Base-by-base conservation (phyloP, 306 rosid species). In the Vigna trinervia region DNA sequence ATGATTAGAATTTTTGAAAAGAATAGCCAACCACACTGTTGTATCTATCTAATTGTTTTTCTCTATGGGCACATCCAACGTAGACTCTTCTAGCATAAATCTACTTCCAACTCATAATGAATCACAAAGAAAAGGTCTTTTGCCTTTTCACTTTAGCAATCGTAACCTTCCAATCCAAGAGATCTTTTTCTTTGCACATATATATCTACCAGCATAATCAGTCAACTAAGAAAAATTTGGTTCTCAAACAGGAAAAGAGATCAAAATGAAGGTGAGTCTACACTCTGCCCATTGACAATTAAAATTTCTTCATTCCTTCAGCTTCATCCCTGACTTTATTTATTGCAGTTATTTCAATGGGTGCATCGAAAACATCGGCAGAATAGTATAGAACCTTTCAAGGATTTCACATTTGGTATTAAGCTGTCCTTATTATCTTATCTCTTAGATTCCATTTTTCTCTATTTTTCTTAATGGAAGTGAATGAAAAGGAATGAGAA, bases 311-410 rank as follows among this genome's bases (percentile, higher is more conserved):
- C 79, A 53, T 46, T 69, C 73, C 70, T 81, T 78, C 43, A 22
- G 60, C 86, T 77, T 82, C 53, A 83, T 66, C 60, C 66, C 76
- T 71, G 70, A 69, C 68, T 78, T 75, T 73, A 54, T 73, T 87
- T 82, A 43, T 73, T 89, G 97, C 97, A 92, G 98, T 75, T 95
- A 53, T 75, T 92, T 62, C 94, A 87, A 36, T 95, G 97, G 98
- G 85, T 88, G 88, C 95, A 88, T 85, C 88, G 87, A 71, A 92
- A 86, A 79, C 85, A 92, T 89, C 83, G 81, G 92, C 91, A 87
- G 54, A 80, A 75, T 81, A 84, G 86, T 85, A 80, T 58, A 12
- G 90, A 90, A 66, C 87, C 90, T 36, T 48, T 84, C 91, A 92
- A 92, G 90, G 89, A 87, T 79, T 84, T 83, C 81, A 76, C 83